phyloP scores from a whole-genome alignment of 2,329 filamentous ascomycete species.

The Uncinocarpus reesii region DNA sequence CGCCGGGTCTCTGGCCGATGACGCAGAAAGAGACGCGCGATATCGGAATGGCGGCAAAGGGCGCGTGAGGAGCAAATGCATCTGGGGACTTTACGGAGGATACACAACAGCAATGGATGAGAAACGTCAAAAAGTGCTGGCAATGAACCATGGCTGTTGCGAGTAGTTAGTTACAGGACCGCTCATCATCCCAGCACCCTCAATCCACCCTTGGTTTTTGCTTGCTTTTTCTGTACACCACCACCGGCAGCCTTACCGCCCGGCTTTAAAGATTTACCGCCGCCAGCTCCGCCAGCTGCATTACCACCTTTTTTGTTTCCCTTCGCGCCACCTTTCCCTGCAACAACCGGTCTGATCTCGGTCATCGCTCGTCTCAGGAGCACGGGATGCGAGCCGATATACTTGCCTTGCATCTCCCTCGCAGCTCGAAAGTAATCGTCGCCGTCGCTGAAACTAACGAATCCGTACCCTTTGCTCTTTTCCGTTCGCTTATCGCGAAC shows the following conservation, averaged over 20 bases:
- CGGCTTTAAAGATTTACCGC: constrained; percentile 22
- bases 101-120: no score
- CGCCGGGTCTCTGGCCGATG: no score
- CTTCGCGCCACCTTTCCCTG: constrained; percentile 44
- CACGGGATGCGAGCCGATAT: constrained; percentile 94
- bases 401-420: constrained; percentile 98
- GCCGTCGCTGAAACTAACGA: constrained; percentile 88
- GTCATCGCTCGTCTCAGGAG: constrained; percentile 79
- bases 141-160: neutral
- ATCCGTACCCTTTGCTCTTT: constrained; percentile 93
- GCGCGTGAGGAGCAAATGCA: no score
- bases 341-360: constrained; percentile 71
- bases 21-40: no score
- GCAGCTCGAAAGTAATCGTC: constrained; percentile 95
- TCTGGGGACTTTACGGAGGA: no score
- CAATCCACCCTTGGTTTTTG: constrained; percentile 39
- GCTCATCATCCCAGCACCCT: constrained; percentile 34
- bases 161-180: neutral
- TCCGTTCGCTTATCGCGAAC: constrained; percentile 91
- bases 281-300: constrained; percentile 24
- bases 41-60: no score
- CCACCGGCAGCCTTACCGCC: constrained; percentile 33
- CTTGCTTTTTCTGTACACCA: constrained; percentile 36
- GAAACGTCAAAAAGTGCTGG: neutral
- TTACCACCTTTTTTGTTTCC: constrained; percentile 24